Evolutionary conservation across 1,139 yeast genomes (phyloP).

Genomic region (Arxiozyma slooffiae): DNA sequence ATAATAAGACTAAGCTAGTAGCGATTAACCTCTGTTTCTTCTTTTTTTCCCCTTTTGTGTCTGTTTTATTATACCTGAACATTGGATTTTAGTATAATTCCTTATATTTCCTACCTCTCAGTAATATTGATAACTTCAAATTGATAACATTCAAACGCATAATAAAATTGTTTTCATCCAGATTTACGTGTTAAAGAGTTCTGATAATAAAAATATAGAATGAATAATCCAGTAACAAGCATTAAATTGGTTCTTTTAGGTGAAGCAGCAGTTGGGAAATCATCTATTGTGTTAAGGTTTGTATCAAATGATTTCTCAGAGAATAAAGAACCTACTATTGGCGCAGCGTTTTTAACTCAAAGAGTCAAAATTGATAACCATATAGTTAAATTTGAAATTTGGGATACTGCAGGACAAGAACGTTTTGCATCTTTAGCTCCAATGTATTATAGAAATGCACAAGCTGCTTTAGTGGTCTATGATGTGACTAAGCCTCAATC

Average conservation of each 20-base stretch:
- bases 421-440: constrained; percentile 95
- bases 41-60: not conserved
- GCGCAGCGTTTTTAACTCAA: constrained; percentile 94
- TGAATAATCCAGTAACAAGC: constrained; percentile 41
- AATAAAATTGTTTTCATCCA: not conserved
- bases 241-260: constrained; percentile 86
- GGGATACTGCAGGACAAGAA: constrained; percentile 99
- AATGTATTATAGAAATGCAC: constrained; percentile 97
- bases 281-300: constrained; percentile 83
- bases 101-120: not conserved
- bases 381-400: constrained; percentile 89
- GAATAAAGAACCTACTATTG: constrained; percentile 94
- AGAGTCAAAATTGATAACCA: constrained; percentile 84
- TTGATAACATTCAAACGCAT: not conserved
- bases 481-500: constrained; percentile 97
- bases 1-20: not conserved
- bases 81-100: not conserved
- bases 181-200: not conserved
- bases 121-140: not conserved
- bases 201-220: not conserved
- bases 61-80: not conserved
- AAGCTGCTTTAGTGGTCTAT: constrained; percentile 91
- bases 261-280: constrained; percentile 97
- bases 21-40: not conserved
- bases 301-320: constrained; percentile 95